These are phyloP conservation scores for Fermentozyma sake DNA, from an alignment of 1,139 yeast species.

Conservation along the genomic window DNA sequence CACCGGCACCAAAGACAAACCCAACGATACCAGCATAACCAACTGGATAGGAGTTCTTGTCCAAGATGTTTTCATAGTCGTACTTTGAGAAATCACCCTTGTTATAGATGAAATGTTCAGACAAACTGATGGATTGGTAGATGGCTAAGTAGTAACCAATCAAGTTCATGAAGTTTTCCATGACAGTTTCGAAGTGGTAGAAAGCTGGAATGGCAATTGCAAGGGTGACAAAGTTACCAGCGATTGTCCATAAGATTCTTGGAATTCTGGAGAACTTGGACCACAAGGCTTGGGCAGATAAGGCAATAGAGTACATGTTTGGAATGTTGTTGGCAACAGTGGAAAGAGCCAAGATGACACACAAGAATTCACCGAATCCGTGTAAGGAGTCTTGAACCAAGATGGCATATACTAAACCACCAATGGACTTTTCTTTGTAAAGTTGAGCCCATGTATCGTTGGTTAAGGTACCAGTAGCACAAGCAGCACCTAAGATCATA, in stretches of 20 bases:
- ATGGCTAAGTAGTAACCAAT: constrained; percentile 90
- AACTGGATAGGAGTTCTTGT: constrained; percentile 55
- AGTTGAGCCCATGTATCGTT: constrained; percentile 45
- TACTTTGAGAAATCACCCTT: constrained; percentile 55
- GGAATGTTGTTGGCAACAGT: constrained; percentile 90
- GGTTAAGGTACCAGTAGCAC: constrained; percentile 60
- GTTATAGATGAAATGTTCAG: constrained; percentile 79
- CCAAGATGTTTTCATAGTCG: constrained; percentile 57
- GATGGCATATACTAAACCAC: constrained; percentile 79
- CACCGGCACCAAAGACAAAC: constrained; percentile 79
- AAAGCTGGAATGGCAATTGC: constrained; percentile 89
- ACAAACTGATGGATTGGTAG: constrained; percentile 64
- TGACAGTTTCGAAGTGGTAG: constrained; percentile 64
- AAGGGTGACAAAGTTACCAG: constrained; percentile 70
- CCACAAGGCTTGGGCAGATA: constrained; percentile 83
- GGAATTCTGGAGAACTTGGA: constrained; percentile 68
- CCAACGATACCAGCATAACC: constrained; percentile 78
- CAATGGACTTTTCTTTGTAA: constrained; percentile 56
- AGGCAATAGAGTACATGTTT: constrained; percentile 84
- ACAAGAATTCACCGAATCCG: constrained; percentile 86
- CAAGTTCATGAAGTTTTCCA: constrained; percentile 83
- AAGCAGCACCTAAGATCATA: constrained; percentile 83
- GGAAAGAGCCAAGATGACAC: constrained; percentile 76
- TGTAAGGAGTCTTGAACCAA: constrained; percentile 75
- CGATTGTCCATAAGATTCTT: constrained; percentile 74